Conservation (phyloP, 306 rosid genomes). For the Sesbania bispinosa region DNA sequence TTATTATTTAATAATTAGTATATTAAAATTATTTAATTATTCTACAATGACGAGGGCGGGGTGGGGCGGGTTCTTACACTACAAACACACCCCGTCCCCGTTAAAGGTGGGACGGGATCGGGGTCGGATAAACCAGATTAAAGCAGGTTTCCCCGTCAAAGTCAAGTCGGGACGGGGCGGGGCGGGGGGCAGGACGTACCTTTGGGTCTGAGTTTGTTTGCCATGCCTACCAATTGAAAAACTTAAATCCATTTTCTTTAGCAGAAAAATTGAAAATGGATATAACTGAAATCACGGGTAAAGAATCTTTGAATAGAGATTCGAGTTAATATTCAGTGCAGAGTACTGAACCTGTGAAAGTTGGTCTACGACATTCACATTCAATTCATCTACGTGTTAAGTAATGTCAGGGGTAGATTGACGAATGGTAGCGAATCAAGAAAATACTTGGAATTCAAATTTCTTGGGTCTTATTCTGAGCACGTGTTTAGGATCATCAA, state of each 20-base stretch:
- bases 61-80: too few relatives aligned
- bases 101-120: too few relatives aligned
- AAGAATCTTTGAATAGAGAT: neutral
- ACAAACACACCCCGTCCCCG: too few relatives aligned
- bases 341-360: neutral
- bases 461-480: neutral
- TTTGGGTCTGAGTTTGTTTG: too few relatives aligned
- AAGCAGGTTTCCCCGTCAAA: too few relatives aligned
- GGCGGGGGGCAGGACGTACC: too few relatives aligned
- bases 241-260: neutral
- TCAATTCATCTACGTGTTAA: neutral
- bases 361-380: conserved; percentile 21
- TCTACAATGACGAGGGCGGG: too few relatives aligned
- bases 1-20: too few relatives aligned
- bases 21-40: too few relatives aligned
- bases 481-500: neutral
- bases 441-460: conserved; percentile 7
- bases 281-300: neutral
- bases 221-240: too few relatives aligned
- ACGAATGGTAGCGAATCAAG: neutral
- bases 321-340: neutral
- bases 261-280: neutral
- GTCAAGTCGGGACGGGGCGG: too few relatives aligned
- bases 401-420: neutral
- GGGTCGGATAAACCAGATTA: too few relatives aligned